These are phyloP conservation scores for Phytopythium vexans DNA, from an alignment of 352 stramenopile species.

Conservation along the genomic window DNA sequence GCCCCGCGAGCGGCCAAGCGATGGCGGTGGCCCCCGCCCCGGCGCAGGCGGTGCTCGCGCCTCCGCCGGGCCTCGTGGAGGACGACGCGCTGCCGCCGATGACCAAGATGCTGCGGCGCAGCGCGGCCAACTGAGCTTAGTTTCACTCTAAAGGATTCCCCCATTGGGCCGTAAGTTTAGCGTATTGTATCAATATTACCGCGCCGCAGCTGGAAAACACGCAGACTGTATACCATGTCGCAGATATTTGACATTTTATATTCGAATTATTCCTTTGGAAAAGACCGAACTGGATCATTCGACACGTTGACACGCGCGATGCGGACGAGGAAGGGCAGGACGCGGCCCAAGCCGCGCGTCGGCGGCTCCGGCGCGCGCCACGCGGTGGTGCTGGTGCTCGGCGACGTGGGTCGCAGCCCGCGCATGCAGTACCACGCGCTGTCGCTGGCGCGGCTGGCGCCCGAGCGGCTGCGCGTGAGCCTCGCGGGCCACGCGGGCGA, in stretches of 20 bases:
- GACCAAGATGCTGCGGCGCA: constrained; percentile 51
- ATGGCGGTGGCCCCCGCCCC: neutral
- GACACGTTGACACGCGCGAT: too few relatives aligned
- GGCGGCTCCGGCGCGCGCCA: constrained; percentile 30
- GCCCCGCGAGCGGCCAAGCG: neutral
- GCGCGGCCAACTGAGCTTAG: constrained; percentile 10
- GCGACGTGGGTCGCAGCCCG: constrained; percentile 95
- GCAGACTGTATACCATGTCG: too few relatives aligned
- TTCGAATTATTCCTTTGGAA: too few relatives aligned
- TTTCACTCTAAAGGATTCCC: constrained; percentile 1
- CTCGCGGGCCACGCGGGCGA: constrained; percentile 95
- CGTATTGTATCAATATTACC: too few relatives aligned
- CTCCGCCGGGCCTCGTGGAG: too few relatives aligned
- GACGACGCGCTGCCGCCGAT: constrained; percentile 62
- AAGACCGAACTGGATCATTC: too few relatives aligned
- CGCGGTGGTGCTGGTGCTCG: constrained; percentile 92
- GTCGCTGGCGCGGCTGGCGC: constrained; percentile 86
- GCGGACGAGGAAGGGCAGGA: neutral
- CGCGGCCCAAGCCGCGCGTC: neutral
- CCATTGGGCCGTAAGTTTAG: too few relatives aligned
- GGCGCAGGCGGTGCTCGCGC: too few relatives aligned
- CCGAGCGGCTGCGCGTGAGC: constrained; percentile 59
- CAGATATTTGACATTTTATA: too few relatives aligned
- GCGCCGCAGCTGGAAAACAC: neutral
- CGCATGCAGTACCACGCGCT: constrained; percentile 99